These are phyloP conservation scores for Lachnum nothofagi DNA, from an alignment of 2,329 filamentous ascomycete genomes.

Conservation along the genomic window DNA sequence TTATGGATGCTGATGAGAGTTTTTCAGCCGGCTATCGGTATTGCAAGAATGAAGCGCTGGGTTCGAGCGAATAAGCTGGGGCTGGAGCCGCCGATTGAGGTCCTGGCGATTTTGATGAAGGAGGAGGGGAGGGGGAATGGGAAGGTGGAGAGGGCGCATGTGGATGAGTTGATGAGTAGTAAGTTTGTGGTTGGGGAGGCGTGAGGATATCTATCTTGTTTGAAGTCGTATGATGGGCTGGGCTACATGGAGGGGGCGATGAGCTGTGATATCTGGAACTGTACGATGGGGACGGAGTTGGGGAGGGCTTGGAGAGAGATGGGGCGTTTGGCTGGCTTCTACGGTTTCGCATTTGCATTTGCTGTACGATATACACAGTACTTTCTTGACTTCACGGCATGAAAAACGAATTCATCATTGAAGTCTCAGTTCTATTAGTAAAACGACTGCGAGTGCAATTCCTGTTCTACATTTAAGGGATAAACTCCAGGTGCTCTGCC, in stretches of 20 bases:
- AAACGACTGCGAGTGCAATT: constrained; percentile 16
- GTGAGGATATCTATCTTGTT: too few relatives aligned
- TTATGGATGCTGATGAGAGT: constrained; percentile 4
- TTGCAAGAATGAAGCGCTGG: constrained; percentile 78
- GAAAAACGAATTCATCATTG: neutral
- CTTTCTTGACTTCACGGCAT: constrained; percentile 11
- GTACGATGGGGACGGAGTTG: neutral
- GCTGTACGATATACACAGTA: constrained; percentile 1
- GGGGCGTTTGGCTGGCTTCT: constrained; percentile 2
- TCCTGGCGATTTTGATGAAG: constrained; percentile 75
- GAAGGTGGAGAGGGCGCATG: constrained; percentile 62
- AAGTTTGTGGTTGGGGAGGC: constrained; percentile 35
- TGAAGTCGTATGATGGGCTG: neutral
- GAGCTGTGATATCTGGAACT: too few relatives aligned
- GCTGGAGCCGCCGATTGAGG: constrained; percentile 83
- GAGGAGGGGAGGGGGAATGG: constrained; percentile 55
- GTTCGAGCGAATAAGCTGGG: constrained; percentile 76
- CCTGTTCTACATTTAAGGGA: constrained; percentile 22
- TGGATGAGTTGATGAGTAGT: constrained; percentile 60
- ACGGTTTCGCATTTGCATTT: neutral
- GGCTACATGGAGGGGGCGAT: too few relatives aligned
- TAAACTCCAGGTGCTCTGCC: constrained; percentile 18
- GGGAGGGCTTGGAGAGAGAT: neutral
- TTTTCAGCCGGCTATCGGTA: constrained; percentile 77
- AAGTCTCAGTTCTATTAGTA: neutral